These are phyloP conservation scores for Daldinia decipiens DNA, from an alignment of 495 filamentous ascomycete genomes.

Conservation along the genomic window DNA sequence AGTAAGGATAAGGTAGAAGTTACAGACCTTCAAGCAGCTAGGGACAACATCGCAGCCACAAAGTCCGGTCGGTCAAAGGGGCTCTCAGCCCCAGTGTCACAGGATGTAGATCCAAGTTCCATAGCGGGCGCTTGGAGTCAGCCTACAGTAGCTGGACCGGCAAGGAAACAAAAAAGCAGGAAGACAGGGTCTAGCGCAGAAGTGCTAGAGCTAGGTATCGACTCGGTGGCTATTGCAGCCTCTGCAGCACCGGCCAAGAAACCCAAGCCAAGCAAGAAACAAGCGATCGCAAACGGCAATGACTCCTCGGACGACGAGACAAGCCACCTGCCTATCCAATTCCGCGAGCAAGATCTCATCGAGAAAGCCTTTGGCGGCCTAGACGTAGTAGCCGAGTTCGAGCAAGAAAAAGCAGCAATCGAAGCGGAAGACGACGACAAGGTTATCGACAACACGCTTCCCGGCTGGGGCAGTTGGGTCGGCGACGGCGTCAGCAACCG, in stretches of 20 bases:
- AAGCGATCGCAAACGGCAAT: constrained; percentile 41
- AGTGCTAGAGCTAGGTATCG: constrained; percentile 40
- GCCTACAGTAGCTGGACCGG: constrained; percentile 25
- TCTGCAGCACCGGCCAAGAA: constrained; percentile 33
- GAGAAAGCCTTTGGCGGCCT: constrained; percentile 89
- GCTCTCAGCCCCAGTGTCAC: constrained; percentile 32
- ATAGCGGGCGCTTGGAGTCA: constrained; percentile 47
- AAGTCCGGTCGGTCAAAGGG: constrained; percentile 38
- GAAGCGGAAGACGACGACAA: constrained; percentile 86
- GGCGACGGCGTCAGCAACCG: constrained; percentile 77
- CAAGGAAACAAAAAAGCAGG: constrained; percentile 45
- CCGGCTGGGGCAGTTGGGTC: constrained; percentile 90
- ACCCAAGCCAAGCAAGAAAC: constrained; percentile 43
- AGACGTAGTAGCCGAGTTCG: constrained; percentile 85
- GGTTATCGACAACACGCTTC: constrained; percentile 82
- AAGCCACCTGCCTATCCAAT: constrained; percentile 67
- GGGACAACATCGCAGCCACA: constrained; percentile 34
- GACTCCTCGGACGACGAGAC: constrained; percentile 68
- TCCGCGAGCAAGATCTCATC: constrained; percentile 83
- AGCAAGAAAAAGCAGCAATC: constrained; percentile 77
- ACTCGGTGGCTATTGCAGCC: constrained; percentile 45
- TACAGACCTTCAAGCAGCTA: constrained; percentile 33
- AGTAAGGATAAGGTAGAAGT: constrained; percentile 44
- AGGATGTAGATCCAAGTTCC: constrained; percentile 32
- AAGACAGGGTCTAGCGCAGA: constrained; percentile 39